These are phyloP conservation scores for Globisporangium radiosum DNA, from an alignment of 352 stramenopile genomes.

Conservation along the genomic window DNA sequence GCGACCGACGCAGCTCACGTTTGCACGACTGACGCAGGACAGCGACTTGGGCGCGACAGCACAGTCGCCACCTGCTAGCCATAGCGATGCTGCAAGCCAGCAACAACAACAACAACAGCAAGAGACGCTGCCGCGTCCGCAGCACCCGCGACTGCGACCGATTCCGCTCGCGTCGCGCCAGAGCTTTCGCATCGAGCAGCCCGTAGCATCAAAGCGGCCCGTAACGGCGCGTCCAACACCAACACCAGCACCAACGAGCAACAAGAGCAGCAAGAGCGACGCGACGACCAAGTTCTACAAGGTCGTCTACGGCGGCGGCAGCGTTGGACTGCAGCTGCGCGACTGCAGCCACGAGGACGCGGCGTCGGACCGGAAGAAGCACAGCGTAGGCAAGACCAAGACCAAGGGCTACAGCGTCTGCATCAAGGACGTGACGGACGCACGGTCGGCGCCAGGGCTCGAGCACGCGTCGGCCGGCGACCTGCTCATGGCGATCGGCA, in stretches of 20 bases:
- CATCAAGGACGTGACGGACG: constrained; percentile 49
- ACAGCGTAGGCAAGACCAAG: constrained; percentile 47
- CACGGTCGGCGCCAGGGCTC: constrained; percentile 35
- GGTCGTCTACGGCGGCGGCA: constrained; percentile 48
- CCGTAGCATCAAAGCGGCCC: constrained; percentile 8
- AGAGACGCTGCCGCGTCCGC: background rate
- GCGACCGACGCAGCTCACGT: constrained; percentile 52
- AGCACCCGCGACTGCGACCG: constrained; percentile 13
- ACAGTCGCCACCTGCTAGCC: constrained; percentile 10
- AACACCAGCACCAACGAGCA: constrained; percentile 2
- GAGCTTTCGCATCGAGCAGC: constrained; percentile 49
- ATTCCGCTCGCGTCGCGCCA: constrained; percentile 26
- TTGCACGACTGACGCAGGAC: constrained; percentile 41
- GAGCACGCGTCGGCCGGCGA: constrained; percentile 47
- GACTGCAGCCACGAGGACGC: constrained; percentile 41
- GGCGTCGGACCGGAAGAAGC: constrained; percentile 27
- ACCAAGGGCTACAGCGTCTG: constrained; percentile 63
- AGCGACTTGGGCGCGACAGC: background rate
- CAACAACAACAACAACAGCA: background rate
- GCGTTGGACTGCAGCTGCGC: constrained; percentile 36
- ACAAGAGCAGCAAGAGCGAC: constrained; percentile 27
- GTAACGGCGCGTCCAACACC: constrained; percentile 3
- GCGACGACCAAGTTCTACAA: constrained; percentile 41
- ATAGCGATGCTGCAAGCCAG: background rate
- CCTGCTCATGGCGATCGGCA: constrained; percentile 66